Evolutionary conservation across 352 stramenopile species (phyloP), one percentile per base, ranked within the genome.

Genomic region (Pythium aristosporum): DNA sequence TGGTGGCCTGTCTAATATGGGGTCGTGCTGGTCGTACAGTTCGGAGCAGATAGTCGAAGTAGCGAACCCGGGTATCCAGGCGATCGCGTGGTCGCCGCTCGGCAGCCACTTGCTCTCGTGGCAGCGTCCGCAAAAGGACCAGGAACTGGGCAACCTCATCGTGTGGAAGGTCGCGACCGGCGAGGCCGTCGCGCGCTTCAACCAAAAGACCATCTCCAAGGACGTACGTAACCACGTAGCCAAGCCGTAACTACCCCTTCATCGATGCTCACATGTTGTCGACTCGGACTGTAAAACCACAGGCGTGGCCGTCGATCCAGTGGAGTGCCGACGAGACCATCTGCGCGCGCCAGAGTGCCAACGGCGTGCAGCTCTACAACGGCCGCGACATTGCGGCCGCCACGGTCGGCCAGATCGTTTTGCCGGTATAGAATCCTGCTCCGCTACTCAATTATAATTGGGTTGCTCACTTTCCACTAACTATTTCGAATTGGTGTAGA

Each of bases 241-340:
- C 25, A 30, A 30, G 5, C 3, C 25, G 25, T 30, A 30, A 30
- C 25, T 30, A 30, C 25, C 25, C 25, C 25, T 30, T 30, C 25
- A 30, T 30, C 25, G 25, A 30, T 30, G 25, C 25, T 30, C 25
- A 30, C 25, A 5, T 30, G 25, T 5, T 30, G 25, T 3, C 25
- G 25, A 30, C 25, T 30, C 25, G 25, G 25, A 30, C 25, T 30
- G 3, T 30, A 30, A 30, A 30, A 30, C 25, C 25, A 25, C 53
- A 95, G 86, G 83, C 87, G 66, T 98, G 91, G 91, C 91, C 91
- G 18, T 91, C 85, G 54, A 71, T 98, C 20, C 85, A 97, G 65
- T 98, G 91, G 91, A 96, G 82, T 37, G 84, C 79, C 32, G 88
- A 98, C 57, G 91, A 98, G 72, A 82, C 75, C 13, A 94, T 95